Conservation (phyloP, 345 rosid genomes). For the Aquilaria yunnanensis region DNA sequence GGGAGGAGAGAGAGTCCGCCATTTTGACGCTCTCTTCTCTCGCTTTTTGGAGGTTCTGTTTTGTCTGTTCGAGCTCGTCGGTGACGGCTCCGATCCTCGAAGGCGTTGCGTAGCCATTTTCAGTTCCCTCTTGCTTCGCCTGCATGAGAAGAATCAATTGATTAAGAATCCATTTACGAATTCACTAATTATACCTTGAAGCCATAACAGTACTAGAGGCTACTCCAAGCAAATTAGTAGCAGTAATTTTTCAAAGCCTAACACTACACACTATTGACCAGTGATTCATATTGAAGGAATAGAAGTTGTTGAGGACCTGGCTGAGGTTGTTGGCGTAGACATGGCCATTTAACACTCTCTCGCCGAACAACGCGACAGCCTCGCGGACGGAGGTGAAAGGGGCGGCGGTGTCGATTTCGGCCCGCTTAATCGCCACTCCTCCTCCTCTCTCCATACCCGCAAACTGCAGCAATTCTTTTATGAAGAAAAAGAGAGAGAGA, state of each 20-base stretch:
- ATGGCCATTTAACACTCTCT: slow-evolving; percentile 62
- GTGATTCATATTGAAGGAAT: not conserved
- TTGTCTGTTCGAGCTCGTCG: slow-evolving; percentile 76
- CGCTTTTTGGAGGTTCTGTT: slow-evolving; percentile 52
- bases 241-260: too few species aligned
- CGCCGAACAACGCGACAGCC: slow-evolving; percentile 77
- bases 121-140: slow-evolving; percentile 34
- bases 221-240: too few species aligned
- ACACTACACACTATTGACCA: too few species aligned
- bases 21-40: slow-evolving; percentile 57
- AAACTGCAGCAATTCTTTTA: too few species aligned
- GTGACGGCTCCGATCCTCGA: slow-evolving; percentile 27
- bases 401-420: slow-evolving; percentile 66
- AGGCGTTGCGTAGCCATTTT: slow-evolving; percentile 13
- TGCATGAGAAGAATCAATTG: slow-evolving; percentile 9
- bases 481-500: not conserved
- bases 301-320: not conserved
- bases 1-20: slow-evolving; percentile 50
- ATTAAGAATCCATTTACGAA: not conserved
- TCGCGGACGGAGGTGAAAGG: slow-evolving; percentile 79
- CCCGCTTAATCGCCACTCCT: slow-evolving; percentile 34
- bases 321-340: slow-evolving; percentile 47
- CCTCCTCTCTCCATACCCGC: slow-evolving; percentile 18
- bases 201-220: too few species aligned
- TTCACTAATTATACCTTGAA: too few species aligned